Percentiles rank a stretch among this genome's conserved stretches.
phyloP scores from a whole-genome alignment of 495 filamentous ascomycete genomes.

The Podospora bellae-mahoneyi region DNA sequence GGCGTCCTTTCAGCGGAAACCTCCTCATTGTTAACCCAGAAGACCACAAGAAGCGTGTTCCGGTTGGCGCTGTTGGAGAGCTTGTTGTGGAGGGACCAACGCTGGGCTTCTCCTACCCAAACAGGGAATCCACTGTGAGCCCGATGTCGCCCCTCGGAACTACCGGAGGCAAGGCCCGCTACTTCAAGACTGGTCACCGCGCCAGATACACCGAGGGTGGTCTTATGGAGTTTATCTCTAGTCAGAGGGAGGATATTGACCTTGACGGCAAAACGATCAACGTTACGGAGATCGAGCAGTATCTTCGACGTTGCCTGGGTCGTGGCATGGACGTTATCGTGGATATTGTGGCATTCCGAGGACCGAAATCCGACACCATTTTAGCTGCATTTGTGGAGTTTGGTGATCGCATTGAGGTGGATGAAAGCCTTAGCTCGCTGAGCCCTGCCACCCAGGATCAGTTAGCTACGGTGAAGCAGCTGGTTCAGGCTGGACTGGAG shows the following conservation, averaged over 20 bases:
- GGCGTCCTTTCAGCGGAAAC: conserved; percentile 42
- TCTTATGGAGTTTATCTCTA: conserved; percentile 43
- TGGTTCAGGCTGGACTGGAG: conserved; percentile 37
- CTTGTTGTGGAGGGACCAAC: conserved; percentile 48
- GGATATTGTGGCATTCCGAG: conserved; percentile 43
- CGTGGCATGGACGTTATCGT: conserved; percentile 44
- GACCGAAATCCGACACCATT: conserved; percentile 28
- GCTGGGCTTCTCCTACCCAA: conserved; percentile 35
- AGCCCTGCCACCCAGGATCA: conserved; percentile 36
- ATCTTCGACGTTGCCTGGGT: conserved; percentile 45
- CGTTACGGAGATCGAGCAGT: conserved; percentile 42
- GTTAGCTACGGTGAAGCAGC: conserved; percentile 38
- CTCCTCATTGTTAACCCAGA: conserved; percentile 48
- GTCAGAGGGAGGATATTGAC: conserved; percentile 30
- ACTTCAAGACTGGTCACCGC: conserved; percentile 44
- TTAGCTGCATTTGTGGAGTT: conserved; percentile 47
- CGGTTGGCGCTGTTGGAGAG: conserved; percentile 47
- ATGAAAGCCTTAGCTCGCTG: conserved; percentile 33
- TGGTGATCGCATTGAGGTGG: conserved; percentile 37
- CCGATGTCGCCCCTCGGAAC: conserved; percentile 27
- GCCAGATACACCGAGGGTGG: conserved; percentile 45
- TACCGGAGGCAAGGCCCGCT: conserved; percentile 21
- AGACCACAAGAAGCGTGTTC: conserved; percentile 46
- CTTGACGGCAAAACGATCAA: conserved; percentile 34
- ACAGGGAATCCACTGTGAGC: conserved; percentile 30